Conservation (phyloP, 352 stramenopile genomes). For the Phytophthora cajani region DNA sequence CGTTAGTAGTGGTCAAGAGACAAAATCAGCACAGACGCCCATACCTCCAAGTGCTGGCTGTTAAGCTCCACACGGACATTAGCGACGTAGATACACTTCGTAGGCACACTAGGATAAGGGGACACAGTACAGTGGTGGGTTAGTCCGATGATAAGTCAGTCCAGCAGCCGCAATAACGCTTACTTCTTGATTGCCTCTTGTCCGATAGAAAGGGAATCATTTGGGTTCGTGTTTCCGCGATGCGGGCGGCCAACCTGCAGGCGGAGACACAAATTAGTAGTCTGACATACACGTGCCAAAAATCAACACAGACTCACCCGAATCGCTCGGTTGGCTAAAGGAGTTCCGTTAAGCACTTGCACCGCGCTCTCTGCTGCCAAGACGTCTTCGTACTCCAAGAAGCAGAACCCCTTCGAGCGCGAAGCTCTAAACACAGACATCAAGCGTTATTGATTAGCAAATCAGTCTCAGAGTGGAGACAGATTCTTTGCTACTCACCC, state of each 20-base stretch:
- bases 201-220: constrained; percentile 68
- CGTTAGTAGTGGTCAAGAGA: not conserved
- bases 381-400: constrained; percentile 85
- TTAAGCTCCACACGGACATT: constrained; percentile 78
- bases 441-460: constrained; percentile 7
- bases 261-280: not conserved
- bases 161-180: constrained; percentile 8
- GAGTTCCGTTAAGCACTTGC: constrained; percentile 75
- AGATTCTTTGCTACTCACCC: constrained; percentile 40
- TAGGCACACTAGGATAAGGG: constrained; percentile 49
- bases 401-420: constrained; percentile 84
- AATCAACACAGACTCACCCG: constrained; percentile 39
- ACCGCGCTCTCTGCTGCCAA: constrained; percentile 79
- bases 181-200: constrained; percentile 83
- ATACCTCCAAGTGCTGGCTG: constrained; percentile 77
- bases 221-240: constrained; percentile 70
- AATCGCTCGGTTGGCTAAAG: constrained; percentile 68
- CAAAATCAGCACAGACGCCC: not conserved
- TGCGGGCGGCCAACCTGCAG: constrained; percentile 76
- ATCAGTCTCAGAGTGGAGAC: not conserved
- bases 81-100: constrained; percentile 79
- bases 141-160: not conserved
- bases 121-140: constrained; percentile 8
- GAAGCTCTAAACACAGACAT: constrained; percentile 41
- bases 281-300: not conserved